Percentiles rank a stretch among this genome's conserved stretches.
These are phyloP conservation scores for Mycena polygramma DNA, from an alignment of 768 basidiomycete genomes.

Conservation along the genomic window DNA sequence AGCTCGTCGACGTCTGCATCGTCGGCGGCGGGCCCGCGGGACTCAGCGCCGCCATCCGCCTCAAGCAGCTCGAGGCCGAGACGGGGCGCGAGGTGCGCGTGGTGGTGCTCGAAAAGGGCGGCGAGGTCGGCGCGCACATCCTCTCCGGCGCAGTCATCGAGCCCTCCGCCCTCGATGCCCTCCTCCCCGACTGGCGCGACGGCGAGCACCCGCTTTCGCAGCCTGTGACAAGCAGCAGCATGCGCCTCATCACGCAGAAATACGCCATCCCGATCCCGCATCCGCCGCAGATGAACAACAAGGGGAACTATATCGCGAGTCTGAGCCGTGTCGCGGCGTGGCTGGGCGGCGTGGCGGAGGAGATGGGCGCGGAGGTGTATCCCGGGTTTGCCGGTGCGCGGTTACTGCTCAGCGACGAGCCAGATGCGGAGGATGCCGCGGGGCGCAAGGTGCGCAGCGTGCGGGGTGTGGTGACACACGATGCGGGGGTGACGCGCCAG, in stretches of 20 bases:
- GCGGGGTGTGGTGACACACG: constrained; percentile 90
- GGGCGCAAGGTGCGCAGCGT: constrained; percentile 64
- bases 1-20: constrained; percentile 97
- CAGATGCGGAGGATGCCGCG: constrained; percentile 55
- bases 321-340: constrained; percentile 91
- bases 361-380: constrained; percentile 92
- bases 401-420: constrained; percentile 75
- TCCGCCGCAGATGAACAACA: constrained; percentile 97
- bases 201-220: constrained; percentile 82
- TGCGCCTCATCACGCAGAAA: constrained; percentile 87
- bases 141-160: constrained; percentile 97
- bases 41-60: constrained; percentile 92
- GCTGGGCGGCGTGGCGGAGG: constrained; percentile 89
- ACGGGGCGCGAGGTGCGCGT: constrained; percentile 87
- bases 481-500: constrained; percentile 89
- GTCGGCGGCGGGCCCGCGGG: constrained; percentile 97
- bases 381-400: constrained; percentile 96
- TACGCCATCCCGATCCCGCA: constrained; percentile 88
- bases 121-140: constrained; percentile 94
- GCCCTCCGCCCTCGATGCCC: constrained; percentile 89
- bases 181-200: constrained; percentile 87
- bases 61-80: constrained; percentile 92
- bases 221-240: constrained; percentile 80
- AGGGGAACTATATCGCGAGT: constrained; percentile 92
- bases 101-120: constrained; percentile 95